Base-by-base conservation (phyloP, 495 filamentous ascomycete species). In the Massariosphaeria phaeospora region DNA sequence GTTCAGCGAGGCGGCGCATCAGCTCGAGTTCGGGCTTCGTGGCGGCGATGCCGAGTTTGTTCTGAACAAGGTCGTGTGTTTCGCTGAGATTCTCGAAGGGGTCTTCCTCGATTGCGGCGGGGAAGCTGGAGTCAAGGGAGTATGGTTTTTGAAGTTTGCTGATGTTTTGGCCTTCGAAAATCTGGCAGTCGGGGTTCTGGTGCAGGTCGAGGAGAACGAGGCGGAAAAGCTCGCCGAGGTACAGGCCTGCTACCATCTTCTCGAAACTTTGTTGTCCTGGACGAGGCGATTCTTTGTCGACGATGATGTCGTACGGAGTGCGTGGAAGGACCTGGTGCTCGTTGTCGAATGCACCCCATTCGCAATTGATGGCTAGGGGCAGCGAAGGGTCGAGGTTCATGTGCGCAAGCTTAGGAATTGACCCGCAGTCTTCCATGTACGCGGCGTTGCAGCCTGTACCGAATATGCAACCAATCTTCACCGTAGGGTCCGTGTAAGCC, bases 341-440 rank as follows among this genome's bases (percentile, higher is more conserved):
- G 70, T 96, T 97, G 73, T 98, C 93, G 67, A 98, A 98, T 44
- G 93, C 94, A 42, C 93, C 93, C 78, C 90, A 98, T 72, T 98
- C 93, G 76, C 93, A 98, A 77, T 98, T 98, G 74, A 98, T 98
- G 38, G 91, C 93, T 72, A 98, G 91, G 41, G 88, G 89, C 67
- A 85, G 84, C 49, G 90, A 83, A 1, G 90, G 79, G 33, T 89
- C 87, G n/a, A 98, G 79, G 55, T 91, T 91, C 78, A 94, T 79
- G 75, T 96, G 86, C 9, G 86, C 90, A 36, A 98, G 79, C 76
- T 98, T 98, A 57, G 91, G 91, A 34, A 97, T 83, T 1, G 86
- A 89, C 31, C 91, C 91, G 54, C 80, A 84, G 65, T 91, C 74
- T 70, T 98, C 93, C 85, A 98, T 94, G 73, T 98, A 98, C 30